Conservation (phyloP, 768 basidiomycete genomes). For the Termitomyces sp. region DNA sequence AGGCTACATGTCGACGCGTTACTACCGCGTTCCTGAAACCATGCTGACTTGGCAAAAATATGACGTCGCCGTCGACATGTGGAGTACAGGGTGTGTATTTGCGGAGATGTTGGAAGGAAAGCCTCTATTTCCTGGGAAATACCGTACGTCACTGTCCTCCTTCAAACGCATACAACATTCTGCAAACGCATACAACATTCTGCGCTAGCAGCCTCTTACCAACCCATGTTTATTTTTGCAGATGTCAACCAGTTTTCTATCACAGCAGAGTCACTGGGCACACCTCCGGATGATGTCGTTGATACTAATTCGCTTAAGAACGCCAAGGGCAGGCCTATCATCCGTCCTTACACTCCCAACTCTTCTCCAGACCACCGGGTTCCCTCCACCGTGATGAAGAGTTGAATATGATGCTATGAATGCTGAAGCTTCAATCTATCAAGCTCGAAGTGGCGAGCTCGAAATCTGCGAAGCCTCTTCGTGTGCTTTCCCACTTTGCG, state of each 20-base stretch:
- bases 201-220: background rate
- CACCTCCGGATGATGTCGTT: conserved; percentile 99
- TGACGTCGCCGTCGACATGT: conserved; percentile 98
- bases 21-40: conserved; percentile 99
- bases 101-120: conserved; percentile 99
- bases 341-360: conserved; percentile 91
- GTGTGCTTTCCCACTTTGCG: conserved; percentile 50
- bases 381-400: background rate
- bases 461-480: conserved; percentile 48
- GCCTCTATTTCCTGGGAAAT: conserved; percentile 98
- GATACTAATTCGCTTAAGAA: conserved; percentile 81
- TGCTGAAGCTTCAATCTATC: conserved; percentile 33
- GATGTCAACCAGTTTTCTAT: conserved; percentile 99
- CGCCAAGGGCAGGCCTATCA: conserved; percentile 80
- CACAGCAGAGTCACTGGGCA: conserved; percentile 96
- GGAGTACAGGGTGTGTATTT: conserved; percentile 99
- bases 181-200: too few relatives aligned
- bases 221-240: conserved; percentile 22
- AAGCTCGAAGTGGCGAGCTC: conserved; percentile 20
- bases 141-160: conserved; percentile 63
- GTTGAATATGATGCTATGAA: background rate
- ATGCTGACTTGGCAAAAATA: conserved; percentile 99
- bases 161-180: background rate
- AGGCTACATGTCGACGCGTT: conserved; percentile 97
- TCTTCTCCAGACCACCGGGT: conserved; percentile 67